A percentile compares a stretch with the other conserved stretches of the same genome.
Evolutionary conservation across 495 filamentous ascomycete species (phyloP).

Genomic region (Echria macrotheca): DNA sequence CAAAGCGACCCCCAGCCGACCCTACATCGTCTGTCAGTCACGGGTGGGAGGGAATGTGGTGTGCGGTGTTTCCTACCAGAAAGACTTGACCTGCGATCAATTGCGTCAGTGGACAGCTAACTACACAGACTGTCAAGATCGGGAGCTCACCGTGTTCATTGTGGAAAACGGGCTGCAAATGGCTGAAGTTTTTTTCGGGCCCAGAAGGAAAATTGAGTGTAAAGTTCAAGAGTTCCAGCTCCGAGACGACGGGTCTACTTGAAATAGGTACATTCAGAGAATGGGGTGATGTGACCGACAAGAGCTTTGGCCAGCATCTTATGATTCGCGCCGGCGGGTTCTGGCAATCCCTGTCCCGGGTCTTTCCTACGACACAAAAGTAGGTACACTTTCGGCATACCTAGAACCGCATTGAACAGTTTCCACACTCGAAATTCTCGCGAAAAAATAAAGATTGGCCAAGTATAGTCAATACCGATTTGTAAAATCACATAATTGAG

Average conservation of each 20-base stretch:
- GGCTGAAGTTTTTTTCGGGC: too few species aligned
- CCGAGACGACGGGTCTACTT: too few species aligned
- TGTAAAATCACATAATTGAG: too few species aligned
- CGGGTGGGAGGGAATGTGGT: neutral
- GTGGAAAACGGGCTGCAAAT: neutral
- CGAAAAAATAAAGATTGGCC: too few species aligned
- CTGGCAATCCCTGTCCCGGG: too few species aligned
- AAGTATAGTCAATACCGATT: too few species aligned
- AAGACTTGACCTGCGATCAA: slow-evolving; percentile 50
- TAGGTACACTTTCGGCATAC: too few species aligned
- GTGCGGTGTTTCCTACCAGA: slow-evolving; percentile 45
- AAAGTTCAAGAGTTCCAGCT: too few species aligned
- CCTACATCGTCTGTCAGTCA: slow-evolving; percentile 41
- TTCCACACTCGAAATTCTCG: too few species aligned
- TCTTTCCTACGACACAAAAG: too few species aligned
- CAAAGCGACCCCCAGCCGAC: slow-evolving; percentile 83
- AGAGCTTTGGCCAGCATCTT: slow-evolving; percentile 15
- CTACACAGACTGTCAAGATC: neutral
- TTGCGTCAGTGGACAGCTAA: neutral
- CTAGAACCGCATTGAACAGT: too few species aligned
- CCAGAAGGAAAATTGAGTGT: too few species aligned
- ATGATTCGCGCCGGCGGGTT: neutral
- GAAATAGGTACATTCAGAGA: slow-evolving; percentile 4
- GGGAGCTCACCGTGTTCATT: slow-evolving; percentile 27
- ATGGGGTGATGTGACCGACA: slow-evolving; percentile 28